Evolutionary conservation across 2,329 filamentous ascomycete species (phyloP), one percentile per base, ranked within the genome.

Genomic region (Massarina eburnea): DNA sequence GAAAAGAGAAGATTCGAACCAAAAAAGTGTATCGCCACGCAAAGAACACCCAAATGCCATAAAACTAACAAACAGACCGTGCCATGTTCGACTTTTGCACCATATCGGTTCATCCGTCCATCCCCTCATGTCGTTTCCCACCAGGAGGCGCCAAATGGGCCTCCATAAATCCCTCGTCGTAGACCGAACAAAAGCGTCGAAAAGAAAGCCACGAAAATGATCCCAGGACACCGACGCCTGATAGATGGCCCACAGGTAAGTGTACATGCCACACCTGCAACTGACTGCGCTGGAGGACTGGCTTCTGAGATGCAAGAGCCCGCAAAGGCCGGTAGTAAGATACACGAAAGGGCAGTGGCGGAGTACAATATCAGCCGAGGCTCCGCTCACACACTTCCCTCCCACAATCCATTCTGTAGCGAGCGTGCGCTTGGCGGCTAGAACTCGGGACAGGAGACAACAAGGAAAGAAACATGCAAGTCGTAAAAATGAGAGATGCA

Each of bases 401-500:
- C 5, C 12, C 27, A 30, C 12, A 22, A n/a, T 42, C 29, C 19
- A 20, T 18, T 4, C 29, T 35, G 30, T 18, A 34, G n/a, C 39
- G 20, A 26, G 20, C n/a, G 30, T 34, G 26, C 26, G n/a, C 20
- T 39, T 43, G 48, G 49, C 39, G 49, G 52, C 52, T 48, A 51
- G 47, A 51, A n/a, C 54, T 45, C 51, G 45, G 46, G 44, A 51
- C 39, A 46, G 42, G 39, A 7, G 20, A 24, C 27, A 38, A 35
- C 34, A 48, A 49, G 33, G 47, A 54, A 53, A 51, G 27, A 52
- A 49, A 50, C 46, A 60, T 59, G 54, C 57, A 60, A 43, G 48
- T 64, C 62, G 59, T 66, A 47, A 61, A 51, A 46, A 26, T 26
- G 37, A 57, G 54, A 59, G 52, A 54, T 51, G 48, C 49, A 38